Percentiles rank a stretch among this genome's conserved stretches.
Conservation (phyloP, 1,139 yeast genomes). For the Candida sojae region DNA sequence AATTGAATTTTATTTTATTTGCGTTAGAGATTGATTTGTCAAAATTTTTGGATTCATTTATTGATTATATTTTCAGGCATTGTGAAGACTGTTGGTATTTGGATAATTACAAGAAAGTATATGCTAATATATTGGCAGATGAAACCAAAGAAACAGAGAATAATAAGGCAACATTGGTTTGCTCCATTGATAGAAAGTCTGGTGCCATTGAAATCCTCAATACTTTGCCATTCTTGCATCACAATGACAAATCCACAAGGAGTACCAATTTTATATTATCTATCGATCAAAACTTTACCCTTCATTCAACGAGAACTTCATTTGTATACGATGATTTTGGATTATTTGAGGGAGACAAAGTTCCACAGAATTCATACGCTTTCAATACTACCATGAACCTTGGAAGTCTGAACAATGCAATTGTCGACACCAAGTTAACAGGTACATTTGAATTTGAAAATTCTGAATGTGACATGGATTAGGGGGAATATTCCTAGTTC, state of each 20-base stretch:
- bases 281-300: slow-evolving; percentile 5
- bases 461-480: slow-evolving; percentile 11
- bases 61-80: slow-evolving; percentile 15
- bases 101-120: slow-evolving; percentile 12
- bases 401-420: slow-evolving; percentile 6
- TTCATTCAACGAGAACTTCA: slow-evolving; percentile 8
- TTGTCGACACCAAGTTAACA: slow-evolving; percentile 6
- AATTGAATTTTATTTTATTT: slow-evolving; percentile 38
- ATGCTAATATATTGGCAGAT: slow-evolving; percentile 12
- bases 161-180: slow-evolving; percentile 22
- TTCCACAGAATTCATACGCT: slow-evolving; percentile 12
- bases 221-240: slow-evolving; percentile 18
- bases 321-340: slow-evolving; percentile 17
- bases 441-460: slow-evolving; percentile 8
- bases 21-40: slow-evolving; percentile 30
- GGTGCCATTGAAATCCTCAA: slow-evolving; percentile 28
- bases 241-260: slow-evolving; percentile 14
- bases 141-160: slow-evolving; percentile 8
- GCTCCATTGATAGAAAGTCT: slow-evolving; percentile 34
- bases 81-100: slow-evolving; percentile 11
- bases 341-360: slow-evolving; percentile 10
- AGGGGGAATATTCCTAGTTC: not conserved
- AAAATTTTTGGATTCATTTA: slow-evolving; percentile 21
- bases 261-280: slow-evolving; percentile 10
- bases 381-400: slow-evolving; percentile 8